Evolutionary conservation across 2,329 filamentous ascomycete species (phyloP).

Genomic region (Alternaria consortialis): DNA sequence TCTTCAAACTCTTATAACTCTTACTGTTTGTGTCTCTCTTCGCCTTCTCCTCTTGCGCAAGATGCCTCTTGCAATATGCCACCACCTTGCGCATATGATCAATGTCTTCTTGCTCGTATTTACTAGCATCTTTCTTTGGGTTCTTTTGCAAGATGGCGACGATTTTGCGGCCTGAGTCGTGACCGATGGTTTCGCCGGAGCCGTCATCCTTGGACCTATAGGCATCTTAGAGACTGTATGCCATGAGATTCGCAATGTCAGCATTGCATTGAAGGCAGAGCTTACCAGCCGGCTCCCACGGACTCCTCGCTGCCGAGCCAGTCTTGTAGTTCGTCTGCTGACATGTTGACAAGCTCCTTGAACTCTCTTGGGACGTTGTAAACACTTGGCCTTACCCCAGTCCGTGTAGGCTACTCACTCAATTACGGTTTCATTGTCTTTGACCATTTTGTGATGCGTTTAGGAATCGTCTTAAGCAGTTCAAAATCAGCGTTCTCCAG

Average conservation of each 20-base stretch:
- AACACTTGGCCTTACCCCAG: background rate
- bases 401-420: constrained; percentile 43
- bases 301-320: constrained; percentile 70
- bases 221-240: background rate
- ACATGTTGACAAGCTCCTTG: constrained; percentile 74
- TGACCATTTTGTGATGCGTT: constrained; percentile 56
- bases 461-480: background rate
- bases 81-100: constrained; percentile 71
- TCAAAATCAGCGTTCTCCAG: background rate
- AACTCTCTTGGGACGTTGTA: constrained; percentile 61
- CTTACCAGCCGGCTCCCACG: constrained; percentile 65
- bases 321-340: constrained; percentile 65
- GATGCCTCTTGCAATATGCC: constrained; percentile 71
- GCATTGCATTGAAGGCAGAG: background rate
- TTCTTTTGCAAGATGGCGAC: constrained; percentile 70
- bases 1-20: constrained; percentile 59
- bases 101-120: constrained; percentile 66
- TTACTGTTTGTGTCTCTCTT: constrained; percentile 66
- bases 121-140: constrained; percentile 63
- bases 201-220: constrained; percentile 56
- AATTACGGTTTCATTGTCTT: constrained; percentile 62
- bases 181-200: constrained; percentile 69
- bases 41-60: constrained; percentile 68
- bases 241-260: constrained; percentile 1
- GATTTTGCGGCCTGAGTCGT: constrained; percentile 70